A percentile compares a stretch with the other conserved stretches of the same genome.
phyloP scores from a whole-genome alignment of 768 basidiomycete species.

The Suillus americanus region DNA sequence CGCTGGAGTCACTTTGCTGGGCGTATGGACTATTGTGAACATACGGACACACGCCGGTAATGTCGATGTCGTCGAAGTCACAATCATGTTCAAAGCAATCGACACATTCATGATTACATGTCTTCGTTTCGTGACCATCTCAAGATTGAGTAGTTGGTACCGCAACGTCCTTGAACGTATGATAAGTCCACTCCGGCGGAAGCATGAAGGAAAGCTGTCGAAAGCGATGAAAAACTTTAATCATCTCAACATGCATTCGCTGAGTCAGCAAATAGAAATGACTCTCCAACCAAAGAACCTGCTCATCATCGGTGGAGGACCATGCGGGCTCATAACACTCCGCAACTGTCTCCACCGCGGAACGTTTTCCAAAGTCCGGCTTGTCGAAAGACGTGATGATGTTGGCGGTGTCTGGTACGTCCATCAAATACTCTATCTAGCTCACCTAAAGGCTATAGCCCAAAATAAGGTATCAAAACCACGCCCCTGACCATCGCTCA shows the following conservation, averaged over 20 bases:
- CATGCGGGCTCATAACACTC: conserved; percentile 44
- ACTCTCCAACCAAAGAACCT: conserved; percentile 31
- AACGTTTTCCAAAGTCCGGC: conserved; percentile 41
- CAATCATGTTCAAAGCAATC: neutral
- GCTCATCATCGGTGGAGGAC: conserved; percentile 42
- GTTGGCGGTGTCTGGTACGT: conserved; percentile 53
- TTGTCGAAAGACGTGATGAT: conserved; percentile 44
- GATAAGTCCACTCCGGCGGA: neutral
- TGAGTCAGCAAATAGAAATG: neutral
- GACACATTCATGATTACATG: no score
- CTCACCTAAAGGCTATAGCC: neutral
- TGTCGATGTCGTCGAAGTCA: neutral
- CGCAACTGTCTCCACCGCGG: conserved; percentile 47
- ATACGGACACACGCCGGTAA: neutral
- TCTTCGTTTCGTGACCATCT: neutral
- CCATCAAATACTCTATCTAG: neutral
- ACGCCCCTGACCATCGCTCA: conserved; percentile 1
- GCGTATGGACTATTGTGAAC: no score
- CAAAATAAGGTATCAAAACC: neutral
- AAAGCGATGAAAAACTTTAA: neutral
- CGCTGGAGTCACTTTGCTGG: neutral
- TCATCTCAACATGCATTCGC: neutral
- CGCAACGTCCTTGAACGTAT: neutral
- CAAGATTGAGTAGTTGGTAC: neutral
- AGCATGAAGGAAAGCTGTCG: neutral